phyloP scores from a whole-genome alignment of 2,329 filamentous ascomycete species.

The Calonectria naviculata region DNA sequence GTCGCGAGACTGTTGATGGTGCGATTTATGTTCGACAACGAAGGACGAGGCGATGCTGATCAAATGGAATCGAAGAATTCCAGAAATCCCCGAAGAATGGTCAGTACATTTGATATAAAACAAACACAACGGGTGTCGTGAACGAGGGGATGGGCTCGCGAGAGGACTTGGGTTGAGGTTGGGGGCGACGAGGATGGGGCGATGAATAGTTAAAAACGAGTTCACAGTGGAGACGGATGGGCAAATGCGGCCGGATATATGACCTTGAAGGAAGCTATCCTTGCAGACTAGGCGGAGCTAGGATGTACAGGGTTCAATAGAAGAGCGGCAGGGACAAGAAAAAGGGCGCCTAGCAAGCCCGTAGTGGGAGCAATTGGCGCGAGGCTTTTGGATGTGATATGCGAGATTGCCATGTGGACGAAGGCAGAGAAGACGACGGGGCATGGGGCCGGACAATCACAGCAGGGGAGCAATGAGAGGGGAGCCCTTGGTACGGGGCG shows the following conservation, averaged over 20 bases:
- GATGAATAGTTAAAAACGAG: slow-evolving; percentile 36
- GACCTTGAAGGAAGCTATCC: slow-evolving; percentile 37
- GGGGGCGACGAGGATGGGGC: slow-evolving; percentile 24
- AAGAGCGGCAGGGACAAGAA: slow-evolving; percentile 26
- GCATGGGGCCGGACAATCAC: slow-evolving; percentile 34
- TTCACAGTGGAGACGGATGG: slow-evolving; percentile 36
- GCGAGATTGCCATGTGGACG: slow-evolving; percentile 46
- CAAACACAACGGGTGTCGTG: not conserved
- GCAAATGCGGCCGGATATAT: slow-evolving; percentile 39
- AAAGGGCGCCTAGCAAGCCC: slow-evolving; percentile 18
- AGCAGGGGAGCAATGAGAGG: slow-evolving; percentile 31
- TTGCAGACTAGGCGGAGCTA: slow-evolving; percentile 31
- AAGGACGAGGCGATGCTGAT: slow-evolving; percentile 17
- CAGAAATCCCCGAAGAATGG: slow-evolving; percentile 33
- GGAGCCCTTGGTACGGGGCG: slow-evolving; percentile 17
- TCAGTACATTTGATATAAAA: slow-evolving; percentile 2
- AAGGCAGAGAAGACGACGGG: slow-evolving; percentile 16
- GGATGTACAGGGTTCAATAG: slow-evolving; percentile 29
- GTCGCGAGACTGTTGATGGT: not conserved
- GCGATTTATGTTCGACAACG: slow-evolving; percentile 6
- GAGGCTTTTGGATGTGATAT: slow-evolving; percentile 33
- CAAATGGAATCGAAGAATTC: slow-evolving; percentile 34
- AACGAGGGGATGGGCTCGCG: slow-evolving; percentile 30
- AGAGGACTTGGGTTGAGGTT: slow-evolving; percentile 17
- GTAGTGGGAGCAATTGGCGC: slow-evolving; percentile 26